Base-by-base conservation (phyloP, 2,329 filamentous ascomycete genomes). In the Diaporthe sp. region DNA sequence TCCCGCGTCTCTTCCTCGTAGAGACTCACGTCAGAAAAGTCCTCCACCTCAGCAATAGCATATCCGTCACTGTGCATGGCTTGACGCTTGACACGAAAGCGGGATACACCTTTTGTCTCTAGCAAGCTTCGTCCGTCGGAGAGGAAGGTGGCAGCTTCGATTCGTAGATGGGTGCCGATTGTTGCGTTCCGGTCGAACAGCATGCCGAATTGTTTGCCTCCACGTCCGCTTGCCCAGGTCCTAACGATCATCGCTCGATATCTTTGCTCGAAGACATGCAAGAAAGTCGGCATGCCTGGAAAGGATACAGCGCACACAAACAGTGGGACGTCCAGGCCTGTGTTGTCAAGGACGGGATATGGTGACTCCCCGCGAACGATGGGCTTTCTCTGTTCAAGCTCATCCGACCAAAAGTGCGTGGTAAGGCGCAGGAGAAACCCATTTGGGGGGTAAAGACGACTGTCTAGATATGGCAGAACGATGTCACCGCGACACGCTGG, bases 201-300 rank as follows among this genome's bases (percentile, higher is more conserved):
- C 94, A 98, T 98, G 34, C 96, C 96, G 80, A 98, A 98, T 34
- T 91, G 94, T 19, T 91, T 88, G 76, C 93, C 91, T 0, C 92
- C 91, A 77, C 95, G 93, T 72, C 97, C 73, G 31, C 70, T 44
- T 22, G 39, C 73, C 76, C 76, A 86, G 0, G 92, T 93, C 49
- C 95, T 91, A 62, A 93, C 90, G 51, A 98, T 93, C 95, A 98
- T 97, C n/a, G 97, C 87, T 10, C 95, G 91, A 82, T 98, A 98
- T 9, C 94, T 90, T n/a, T 94, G 94, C 82, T 98, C 96, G 81
- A 98, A 98, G n/a, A 98, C 91, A 80, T 97, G 94, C 4, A 98
- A 86, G 79, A 97, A 97, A 0, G 94, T 96, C 0, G 94, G 95
- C 91, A 96, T 95, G 2, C 89, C 88, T 1, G 96, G 96, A 79